These are phyloP conservation scores for Backusella mclennaniae DNA, from an alignment of 192 early-diverging fungal genomes.

Conservation along the genomic window DNA sequence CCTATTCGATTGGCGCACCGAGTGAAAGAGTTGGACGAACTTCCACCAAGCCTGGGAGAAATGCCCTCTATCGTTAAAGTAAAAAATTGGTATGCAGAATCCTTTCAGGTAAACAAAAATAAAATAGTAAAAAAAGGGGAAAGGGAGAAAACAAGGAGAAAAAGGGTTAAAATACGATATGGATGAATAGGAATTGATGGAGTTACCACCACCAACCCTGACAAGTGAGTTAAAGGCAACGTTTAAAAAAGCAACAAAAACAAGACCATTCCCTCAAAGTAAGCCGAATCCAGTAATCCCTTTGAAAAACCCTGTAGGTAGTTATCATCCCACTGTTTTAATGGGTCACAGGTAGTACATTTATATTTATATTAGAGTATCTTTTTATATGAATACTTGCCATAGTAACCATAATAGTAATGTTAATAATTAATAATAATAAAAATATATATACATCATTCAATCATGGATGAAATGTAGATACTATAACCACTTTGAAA, in stretches of 20 bases:
- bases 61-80: constrained; percentile 90
- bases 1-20: constrained; percentile 92
- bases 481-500: constrained; percentile 52
- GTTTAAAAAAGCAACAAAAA: background rate
- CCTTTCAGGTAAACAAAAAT: constrained; percentile 60
- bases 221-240: constrained; percentile 13
- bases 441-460: background rate
- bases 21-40: constrained; percentile 90
- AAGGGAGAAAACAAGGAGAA: background rate
- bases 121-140: background rate
- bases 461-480: background rate
- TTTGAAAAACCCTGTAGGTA: background rate
- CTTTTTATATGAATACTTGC: background rate
- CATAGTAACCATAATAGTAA: background rate
- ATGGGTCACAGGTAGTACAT: constrained; percentile 50
- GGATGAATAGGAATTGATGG: constrained; percentile 33
- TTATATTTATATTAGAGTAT: background rate
- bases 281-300: constrained; percentile 42
- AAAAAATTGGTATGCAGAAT: constrained; percentile 94
- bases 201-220: constrained; percentile 28
- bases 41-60: constrained; percentile 82
- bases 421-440: background rate
- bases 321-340: constrained; percentile 23
- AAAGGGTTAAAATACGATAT: background rate
- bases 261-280: constrained; percentile 36